phyloP scores from a whole-genome alignment of 2,329 filamentous ascomycete genomes.

The Fusarium keratoplasticum region DNA sequence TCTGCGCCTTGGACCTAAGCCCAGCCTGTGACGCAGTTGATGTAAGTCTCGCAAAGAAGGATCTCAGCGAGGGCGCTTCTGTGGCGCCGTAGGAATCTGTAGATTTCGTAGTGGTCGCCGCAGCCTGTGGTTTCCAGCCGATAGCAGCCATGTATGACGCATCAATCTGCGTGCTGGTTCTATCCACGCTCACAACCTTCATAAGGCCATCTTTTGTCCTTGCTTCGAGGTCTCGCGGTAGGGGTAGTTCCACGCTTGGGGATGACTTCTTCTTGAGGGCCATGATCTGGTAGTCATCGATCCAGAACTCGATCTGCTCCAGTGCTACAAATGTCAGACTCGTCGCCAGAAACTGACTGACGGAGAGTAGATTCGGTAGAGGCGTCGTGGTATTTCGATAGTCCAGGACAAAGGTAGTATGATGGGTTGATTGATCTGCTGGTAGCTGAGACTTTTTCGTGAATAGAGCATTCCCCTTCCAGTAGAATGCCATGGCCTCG shows the following conservation, averaged over 20 bases:
- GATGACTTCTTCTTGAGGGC: conserved; percentile 87
- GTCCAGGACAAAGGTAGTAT: conserved; percentile 95
- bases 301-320: conserved; percentile 86
- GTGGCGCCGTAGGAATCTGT: conserved; percentile 62
- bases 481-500: conserved; percentile 98
- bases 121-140: conserved; percentile 77
- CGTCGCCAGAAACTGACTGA: conserved; percentile 93
- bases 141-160: conserved; percentile 89
- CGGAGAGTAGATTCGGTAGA: conserved; percentile 84
- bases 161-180: conserved; percentile 91
- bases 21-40: conserved; percentile 63
- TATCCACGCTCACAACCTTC: conserved; percentile 83
- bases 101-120: conserved; percentile 54
- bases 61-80: conserved; percentile 73
- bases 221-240: conserved; percentile 84
- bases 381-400: conserved; percentile 91
- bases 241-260: conserved; percentile 75
- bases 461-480: conserved; percentile 98
- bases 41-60: conserved; percentile 85
- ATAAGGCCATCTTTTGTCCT: conserved; percentile 89
- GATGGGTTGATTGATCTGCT: conserved; percentile 70
- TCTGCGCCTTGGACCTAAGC: conserved; percentile 66
- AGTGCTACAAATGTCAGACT: conserved; percentile 96
- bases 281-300: conserved; percentile 88
- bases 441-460: conserved; percentile 86